phyloP scores from a whole-genome alignment of 495 filamentous ascomycete species.

The Hypomontagnella submonticulosa region DNA sequence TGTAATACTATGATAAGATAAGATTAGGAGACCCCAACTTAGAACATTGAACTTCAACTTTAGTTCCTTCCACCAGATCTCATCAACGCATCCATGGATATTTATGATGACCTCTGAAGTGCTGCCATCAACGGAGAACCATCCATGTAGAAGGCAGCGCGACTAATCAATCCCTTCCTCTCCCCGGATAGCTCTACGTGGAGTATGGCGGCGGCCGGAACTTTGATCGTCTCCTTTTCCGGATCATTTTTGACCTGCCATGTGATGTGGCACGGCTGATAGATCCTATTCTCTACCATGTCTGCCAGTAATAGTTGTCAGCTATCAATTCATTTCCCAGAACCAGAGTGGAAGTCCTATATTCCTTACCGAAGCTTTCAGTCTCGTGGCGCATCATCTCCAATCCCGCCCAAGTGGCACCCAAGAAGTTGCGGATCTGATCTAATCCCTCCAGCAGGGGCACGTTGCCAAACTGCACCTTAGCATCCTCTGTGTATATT shows the following conservation, averaged over 20 bases:
- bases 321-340: neutral
- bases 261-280: constrained; percentile 39
- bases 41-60: neutral
- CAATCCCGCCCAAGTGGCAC: constrained; percentile 23
- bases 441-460: constrained; percentile 31
- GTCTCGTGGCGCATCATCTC: constrained; percentile 44
- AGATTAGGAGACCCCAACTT: constrained; percentile 10
- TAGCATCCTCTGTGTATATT: constrained; percentile 31
- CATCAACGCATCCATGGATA: too few relatives aligned
- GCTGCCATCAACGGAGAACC: constrained; percentile 26
- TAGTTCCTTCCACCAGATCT: too few relatives aligned
- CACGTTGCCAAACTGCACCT: constrained; percentile 38
- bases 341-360: neutral
- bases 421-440: constrained; percentile 29
- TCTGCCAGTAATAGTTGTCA: constrained; percentile 25
- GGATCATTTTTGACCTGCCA: constrained; percentile 44
- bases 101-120: constrained; percentile 32
- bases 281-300: constrained; percentile 40
- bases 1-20: constrained; percentile 19
- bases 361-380: constrained; percentile 33
- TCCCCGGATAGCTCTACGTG: constrained; percentile 30
- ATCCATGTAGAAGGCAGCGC: constrained; percentile 36
- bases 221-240: constrained; percentile 38
- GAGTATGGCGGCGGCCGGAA: constrained; percentile 40
- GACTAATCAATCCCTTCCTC: constrained; percentile 9